phyloP scores from a whole-genome alignment of 352 stramenopile species.

The Nothophytophthora sp. region DNA sequence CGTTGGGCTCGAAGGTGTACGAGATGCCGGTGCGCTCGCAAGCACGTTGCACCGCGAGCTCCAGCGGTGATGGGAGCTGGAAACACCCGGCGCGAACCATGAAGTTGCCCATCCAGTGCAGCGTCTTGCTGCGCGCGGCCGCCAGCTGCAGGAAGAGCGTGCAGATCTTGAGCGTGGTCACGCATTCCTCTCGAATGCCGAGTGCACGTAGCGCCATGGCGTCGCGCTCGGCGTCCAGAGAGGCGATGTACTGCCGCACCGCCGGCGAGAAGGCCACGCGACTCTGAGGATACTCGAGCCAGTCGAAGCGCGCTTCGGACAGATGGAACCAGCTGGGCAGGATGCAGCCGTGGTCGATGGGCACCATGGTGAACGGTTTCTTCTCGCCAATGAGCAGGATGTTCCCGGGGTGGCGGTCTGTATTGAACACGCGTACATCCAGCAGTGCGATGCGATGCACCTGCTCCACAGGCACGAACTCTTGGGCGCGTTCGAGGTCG shows the following conservation, averaged over 20 bases:
- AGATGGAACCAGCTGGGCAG: conserved; percentile 81
- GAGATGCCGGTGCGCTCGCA: conserved; percentile 44
- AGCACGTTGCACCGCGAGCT: conserved; percentile 46
- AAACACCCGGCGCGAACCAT: conserved; percentile 74
- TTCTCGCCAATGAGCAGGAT: conserved; percentile 79
- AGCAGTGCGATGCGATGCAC: conserved; percentile 84
- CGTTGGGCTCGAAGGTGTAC: conserved; percentile 55
- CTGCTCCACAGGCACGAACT: conserved; percentile 72
- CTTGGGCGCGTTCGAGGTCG: conserved; percentile 50
- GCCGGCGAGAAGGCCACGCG: conserved; percentile 53
- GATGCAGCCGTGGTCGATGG: conserved; percentile 80
- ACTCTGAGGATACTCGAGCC: conserved; percentile 76
- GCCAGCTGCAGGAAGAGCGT: conserved; percentile 70
- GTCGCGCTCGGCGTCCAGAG: conserved; percentile 52
- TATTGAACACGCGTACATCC: conserved; percentile 87
- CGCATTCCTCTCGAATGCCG: conserved; percentile 72
- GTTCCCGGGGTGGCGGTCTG: conserved; percentile 82
- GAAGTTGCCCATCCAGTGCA: conserved; percentile 74
- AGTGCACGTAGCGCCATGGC: conserved; percentile 48
- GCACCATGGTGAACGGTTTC: conserved; percentile 76
- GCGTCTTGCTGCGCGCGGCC: conserved; percentile 36
- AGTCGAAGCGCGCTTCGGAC: conserved; percentile 81
- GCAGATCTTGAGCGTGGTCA: conserved; percentile 75
- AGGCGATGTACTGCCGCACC: conserved; percentile 53
- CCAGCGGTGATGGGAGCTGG: conserved; percentile 57